These are phyloP conservation scores for Fusarium multiceps DNA, from an alignment of 2,329 filamentous ascomycete species.

Conservation along the genomic window DNA sequence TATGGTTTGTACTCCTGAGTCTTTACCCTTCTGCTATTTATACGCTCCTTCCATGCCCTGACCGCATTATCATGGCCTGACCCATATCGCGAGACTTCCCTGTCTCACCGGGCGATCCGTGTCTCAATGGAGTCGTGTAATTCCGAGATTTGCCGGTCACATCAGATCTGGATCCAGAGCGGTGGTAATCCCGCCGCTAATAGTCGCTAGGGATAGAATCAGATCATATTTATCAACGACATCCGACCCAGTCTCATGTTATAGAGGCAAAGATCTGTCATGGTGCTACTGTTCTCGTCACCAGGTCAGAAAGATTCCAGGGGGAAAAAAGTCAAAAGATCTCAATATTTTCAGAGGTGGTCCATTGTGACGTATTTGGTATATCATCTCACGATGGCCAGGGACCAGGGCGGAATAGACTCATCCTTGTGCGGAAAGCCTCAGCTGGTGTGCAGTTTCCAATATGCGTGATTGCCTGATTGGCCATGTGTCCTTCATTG, in stretches of 20 bases:
- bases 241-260: constrained; percentile 11
- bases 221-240: constrained; percentile 7
- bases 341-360: too few species aligned
- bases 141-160: constrained; percentile 24
- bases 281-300: not conserved
- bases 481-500: not conserved
- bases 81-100: not conserved
- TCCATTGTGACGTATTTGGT: not conserved
- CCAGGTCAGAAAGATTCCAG: constrained; percentile 50
- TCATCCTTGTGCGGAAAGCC: not conserved
- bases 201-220: constrained; percentile 5
- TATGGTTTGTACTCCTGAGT: not conserved
- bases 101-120: constrained; percentile 9
- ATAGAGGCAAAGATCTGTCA: not conserved
- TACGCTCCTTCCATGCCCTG: not conserved
- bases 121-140: constrained; percentile 16
- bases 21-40: not conserved
- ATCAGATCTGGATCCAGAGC: constrained; percentile 29
- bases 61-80: constrained; percentile 6
- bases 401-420: too few species aligned
- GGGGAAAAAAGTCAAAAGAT: too few species aligned
- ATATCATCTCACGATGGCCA: not conserved
- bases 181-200: constrained; percentile 24
- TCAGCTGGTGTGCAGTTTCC: not conserved
- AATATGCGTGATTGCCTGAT: not conserved